phyloP scores from a whole-genome alignment of 768 basidiomycete genomes.

The Lentinula detonsa region DNA sequence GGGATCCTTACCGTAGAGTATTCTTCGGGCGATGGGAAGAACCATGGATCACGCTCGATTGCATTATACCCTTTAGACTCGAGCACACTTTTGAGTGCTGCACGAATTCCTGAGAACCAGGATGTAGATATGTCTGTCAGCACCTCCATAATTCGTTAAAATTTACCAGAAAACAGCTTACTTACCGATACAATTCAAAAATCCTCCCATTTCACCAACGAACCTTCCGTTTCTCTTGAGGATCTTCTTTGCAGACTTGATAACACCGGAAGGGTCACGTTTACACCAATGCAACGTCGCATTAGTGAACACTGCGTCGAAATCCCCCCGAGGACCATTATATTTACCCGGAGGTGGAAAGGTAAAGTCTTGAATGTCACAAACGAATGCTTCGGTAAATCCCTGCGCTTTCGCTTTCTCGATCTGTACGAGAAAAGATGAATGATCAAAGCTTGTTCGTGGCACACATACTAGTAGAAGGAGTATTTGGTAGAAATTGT shows the following conservation, averaged over 20 bases:
- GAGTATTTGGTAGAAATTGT: too few relatives aligned
- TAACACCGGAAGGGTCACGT: constrained; percentile 57
- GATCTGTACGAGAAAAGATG: constrained; percentile 32
- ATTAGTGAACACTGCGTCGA: constrained; percentile 77
- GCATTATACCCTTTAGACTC: constrained; percentile 53
- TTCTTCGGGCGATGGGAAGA: constrained; percentile 68
- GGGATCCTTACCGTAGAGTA: constrained; percentile 45
- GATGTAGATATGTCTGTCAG: too few relatives aligned
- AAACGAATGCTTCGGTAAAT: constrained; percentile 38
- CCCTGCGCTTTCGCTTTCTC: constrained; percentile 43
- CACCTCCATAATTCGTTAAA: too few relatives aligned
- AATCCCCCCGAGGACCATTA: constrained; percentile 28
- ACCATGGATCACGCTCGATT: constrained; percentile 69
- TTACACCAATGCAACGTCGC: constrained; percentile 88
- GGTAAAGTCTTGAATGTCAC: constrained; percentile 47
- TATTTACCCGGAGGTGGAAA: constrained; percentile 26
- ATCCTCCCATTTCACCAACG: constrained; percentile 74
- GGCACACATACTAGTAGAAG: too few relatives aligned
- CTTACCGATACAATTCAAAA: constrained; percentile 63
- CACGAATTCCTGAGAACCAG: constrained; percentile 50
- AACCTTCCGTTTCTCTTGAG: constrained; percentile 62
- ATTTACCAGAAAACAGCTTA: too few relatives aligned
- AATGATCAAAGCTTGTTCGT: neutral
- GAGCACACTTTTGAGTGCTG: constrained; percentile 49
- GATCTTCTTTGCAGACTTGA: constrained; percentile 50